A percentile compares a stretch with the other conserved stretches of the same genome.
Evolutionary conservation across 495 filamentous ascomycete species (phyloP).

Genomic region (Xylaria cubensis): DNA sequence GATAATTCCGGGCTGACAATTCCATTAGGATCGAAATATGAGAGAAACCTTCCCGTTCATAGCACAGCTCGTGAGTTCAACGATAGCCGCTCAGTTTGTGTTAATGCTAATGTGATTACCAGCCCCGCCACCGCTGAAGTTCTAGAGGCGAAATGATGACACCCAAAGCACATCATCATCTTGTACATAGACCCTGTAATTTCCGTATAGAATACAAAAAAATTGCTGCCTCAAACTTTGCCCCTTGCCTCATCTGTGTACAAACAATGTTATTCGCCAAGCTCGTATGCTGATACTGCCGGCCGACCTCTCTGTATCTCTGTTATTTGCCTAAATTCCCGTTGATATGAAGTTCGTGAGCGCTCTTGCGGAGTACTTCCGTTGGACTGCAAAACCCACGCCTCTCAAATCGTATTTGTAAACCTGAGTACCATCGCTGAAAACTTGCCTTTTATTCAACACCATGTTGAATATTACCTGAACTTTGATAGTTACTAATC

Average conservation of each 20-base stretch:
- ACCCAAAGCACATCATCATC: conserved; percentile 14
- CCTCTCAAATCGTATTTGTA: neutral
- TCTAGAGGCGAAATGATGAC: conserved; percentile 42
- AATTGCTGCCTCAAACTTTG: neutral
- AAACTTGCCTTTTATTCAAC: neutral
- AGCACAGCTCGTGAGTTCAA: conserved; percentile 76
- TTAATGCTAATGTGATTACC: conserved; percentile 19
- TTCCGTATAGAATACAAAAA: conserved; percentile 13
- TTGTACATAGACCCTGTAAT: conserved; percentile 40
- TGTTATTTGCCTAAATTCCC: neutral
- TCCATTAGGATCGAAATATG: conserved; percentile 85
- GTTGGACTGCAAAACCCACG: neutral
- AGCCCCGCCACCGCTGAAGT: conserved; percentile 56
- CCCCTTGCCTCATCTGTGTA: neutral
- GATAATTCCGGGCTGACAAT: conserved; percentile 26
- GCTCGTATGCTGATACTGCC: neutral
- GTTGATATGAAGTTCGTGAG: neutral
- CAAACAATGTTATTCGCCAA: neutral
- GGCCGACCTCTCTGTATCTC: neutral
- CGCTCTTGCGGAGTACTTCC: neutral
- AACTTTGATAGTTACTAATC: neutral
- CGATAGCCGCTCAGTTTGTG: conserved; percentile 1
- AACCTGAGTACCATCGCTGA: neutral
- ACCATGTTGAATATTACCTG: neutral
- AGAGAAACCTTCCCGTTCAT: conserved; percentile 85